Percentiles rank a stretch among this genome's conserved stretches.
Evolutionary conservation across 148 eudicot genomes (phyloP).

Genomic region (Camellia granthamiana): DNA sequence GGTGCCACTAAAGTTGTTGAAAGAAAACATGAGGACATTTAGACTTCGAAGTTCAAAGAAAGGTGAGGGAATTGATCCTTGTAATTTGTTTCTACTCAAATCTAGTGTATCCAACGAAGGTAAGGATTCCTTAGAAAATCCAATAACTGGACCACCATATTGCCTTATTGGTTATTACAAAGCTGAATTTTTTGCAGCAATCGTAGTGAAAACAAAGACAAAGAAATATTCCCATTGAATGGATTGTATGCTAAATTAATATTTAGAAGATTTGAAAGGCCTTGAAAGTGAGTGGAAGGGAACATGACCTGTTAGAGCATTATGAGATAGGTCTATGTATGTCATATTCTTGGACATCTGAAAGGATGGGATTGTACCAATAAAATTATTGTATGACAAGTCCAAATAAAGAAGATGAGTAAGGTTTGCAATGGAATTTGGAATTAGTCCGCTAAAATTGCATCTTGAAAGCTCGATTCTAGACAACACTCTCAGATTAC

Average conservation of each 20-base stretch:
- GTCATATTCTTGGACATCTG: too few species aligned
- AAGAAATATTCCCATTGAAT: conserved; percentile 25
- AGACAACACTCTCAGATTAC: too few species aligned
- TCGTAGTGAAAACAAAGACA: conserved; percentile 14
- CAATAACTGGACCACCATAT: conserved; percentile 15
- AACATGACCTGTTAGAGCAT: too few species aligned
- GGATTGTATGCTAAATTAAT: conserved; percentile 20
- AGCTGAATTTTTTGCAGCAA: conserved; percentile 14
- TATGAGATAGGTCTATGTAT: too few species aligned
- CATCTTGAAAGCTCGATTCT: too few species aligned
- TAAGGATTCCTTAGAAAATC: background rate
- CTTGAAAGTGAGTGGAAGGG: too few species aligned
- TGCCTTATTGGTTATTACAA: conserved; percentile 13
- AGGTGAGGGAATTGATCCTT: conserved; percentile 23
- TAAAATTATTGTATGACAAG: too few species aligned
- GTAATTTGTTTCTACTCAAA: conserved; percentile 26
- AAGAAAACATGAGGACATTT: too few species aligned
- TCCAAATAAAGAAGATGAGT: too few species aligned
- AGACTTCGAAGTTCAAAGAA: background rate
- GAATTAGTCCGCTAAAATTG: too few species aligned
- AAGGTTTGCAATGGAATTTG: too few species aligned
- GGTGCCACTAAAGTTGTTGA: background rate
- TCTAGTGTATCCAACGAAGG: conserved; percentile 18
- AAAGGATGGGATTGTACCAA: background rate
- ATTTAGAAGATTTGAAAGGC: too few species aligned